Evolutionary conservation across 2,329 filamentous ascomycete species (phyloP).

Genomic region (Aspergillus udagawae): DNA sequence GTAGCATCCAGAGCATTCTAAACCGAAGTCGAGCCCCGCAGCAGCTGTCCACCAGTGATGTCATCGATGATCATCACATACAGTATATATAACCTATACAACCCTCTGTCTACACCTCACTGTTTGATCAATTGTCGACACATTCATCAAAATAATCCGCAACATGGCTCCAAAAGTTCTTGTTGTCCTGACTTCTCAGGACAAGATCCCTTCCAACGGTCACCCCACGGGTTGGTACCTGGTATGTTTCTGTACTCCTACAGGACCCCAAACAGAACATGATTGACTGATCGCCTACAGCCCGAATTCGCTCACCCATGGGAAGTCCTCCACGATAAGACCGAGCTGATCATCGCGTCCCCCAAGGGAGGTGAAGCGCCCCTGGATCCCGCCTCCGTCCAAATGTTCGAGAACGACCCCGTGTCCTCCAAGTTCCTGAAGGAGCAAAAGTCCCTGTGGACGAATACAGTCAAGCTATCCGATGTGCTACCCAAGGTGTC

Average conservation of each 20-base stretch:
- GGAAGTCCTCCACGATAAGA: slow-evolving; percentile 53
- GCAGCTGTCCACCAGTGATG: not conserved
- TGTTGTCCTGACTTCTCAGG: slow-evolving; percentile 65
- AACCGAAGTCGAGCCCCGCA: too few relatives aligned
- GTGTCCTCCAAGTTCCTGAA: slow-evolving; percentile 53
- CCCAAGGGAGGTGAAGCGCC: slow-evolving; percentile 60
- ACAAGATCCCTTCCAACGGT: slow-evolving; percentile 40
- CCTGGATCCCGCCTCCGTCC: slow-evolving; percentile 56
- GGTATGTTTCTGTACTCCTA: too few relatives aligned
- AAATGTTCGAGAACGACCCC: slow-evolving; percentile 52
- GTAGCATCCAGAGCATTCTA: not conserved
- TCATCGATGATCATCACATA: not conserved
- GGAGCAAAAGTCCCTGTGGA: slow-evolving; percentile 58
- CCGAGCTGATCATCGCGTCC: slow-evolving; percentile 56
- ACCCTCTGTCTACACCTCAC: not conserved
- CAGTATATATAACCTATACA: not conserved
- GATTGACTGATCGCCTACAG: slow-evolving; percentile 21
- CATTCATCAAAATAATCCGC: not conserved
- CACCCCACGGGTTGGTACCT: slow-evolving; percentile 68
- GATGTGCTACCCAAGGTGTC: slow-evolving; percentile 53
- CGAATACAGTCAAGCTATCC: slow-evolving; percentile 57
- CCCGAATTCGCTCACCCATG: slow-evolving; percentile 63
- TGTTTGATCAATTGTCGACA: not conserved
- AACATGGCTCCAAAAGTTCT: slow-evolving; percentile 56
- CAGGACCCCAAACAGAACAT: too few relatives aligned